Evolutionary conservation across 139 green algal genomes (phyloP), one percentile per base, ranked within the genome.

Genomic region (Parachlorella kessleri): DNA sequence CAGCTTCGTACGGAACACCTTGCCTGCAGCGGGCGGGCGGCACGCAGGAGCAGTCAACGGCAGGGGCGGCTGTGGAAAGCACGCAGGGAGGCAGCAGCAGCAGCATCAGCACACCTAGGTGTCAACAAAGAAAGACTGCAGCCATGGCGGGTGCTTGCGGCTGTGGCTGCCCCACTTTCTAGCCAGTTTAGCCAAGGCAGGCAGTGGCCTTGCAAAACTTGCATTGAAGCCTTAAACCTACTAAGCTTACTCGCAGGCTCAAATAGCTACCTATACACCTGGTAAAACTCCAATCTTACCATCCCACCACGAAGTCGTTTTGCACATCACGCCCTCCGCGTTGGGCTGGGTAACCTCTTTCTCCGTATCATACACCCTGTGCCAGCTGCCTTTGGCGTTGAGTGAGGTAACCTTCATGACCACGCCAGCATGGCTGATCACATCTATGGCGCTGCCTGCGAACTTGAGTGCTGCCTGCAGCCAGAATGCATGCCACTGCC

Each of bases 351-450:
- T 8, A 28, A 85, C 28, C 33, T 75, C 55, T 1, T 39, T 38
- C 30, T 67, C 70, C 28, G 72, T 66, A 64, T 82, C 70, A 36
- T 85, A 85, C 3, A n/a, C 23, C 5, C 83, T 40, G 37, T 36
- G 59, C 83, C 83, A 88, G 39, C 55, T 73, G 48, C 75, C 83
- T 64, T 85, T 85, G 32, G 83, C 68, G 59, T 85, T 85, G 35
- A 88, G 73, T 1, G 74, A 80, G 38, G 83, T 84, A 36, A 88
- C 73, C n/a, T 59, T 55, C 54, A 88, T 38, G 8, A 39, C 9
- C 23, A 40, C 55, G 59, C 75, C 79, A 24, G 3, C 32, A 55
- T 81, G 68, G 32, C 8, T 38, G 33, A 88, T 77, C 10, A 88
- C 28, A 64, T 88, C 83, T 7, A 80, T 36, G 1, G 41, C 40